A percentile compares a stretch with the other conserved stretches of the same genome.
phyloP scores from a whole-genome alignment of 305 asterid species.

The Fraxinus greggii region DNA sequence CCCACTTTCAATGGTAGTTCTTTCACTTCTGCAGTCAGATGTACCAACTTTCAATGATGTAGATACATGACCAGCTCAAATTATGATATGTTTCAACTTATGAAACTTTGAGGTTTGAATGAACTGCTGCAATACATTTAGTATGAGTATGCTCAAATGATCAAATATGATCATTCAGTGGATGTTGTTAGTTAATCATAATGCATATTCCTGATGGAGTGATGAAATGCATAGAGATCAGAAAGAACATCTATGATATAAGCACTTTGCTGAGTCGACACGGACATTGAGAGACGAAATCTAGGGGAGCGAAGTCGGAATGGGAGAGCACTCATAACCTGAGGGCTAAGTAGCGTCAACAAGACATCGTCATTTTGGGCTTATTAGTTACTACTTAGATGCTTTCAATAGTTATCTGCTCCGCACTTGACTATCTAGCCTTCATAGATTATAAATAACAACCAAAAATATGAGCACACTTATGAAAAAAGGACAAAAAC shows the following conservation, averaged over 20 bases:
- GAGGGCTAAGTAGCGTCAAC: too few species aligned
- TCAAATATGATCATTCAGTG: not conserved
- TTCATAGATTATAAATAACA: not conserved
- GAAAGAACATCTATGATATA: not conserved
- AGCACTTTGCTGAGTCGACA: not conserved
- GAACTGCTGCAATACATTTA: not conserved
- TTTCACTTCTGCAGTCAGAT: slow-evolving; percentile 31
- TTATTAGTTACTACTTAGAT: too few species aligned
- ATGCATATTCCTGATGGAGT: not conserved
- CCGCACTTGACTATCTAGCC: not conserved
- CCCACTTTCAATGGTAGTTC: slow-evolving; percentile 48
- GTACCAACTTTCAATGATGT: slow-evolving; percentile 23
- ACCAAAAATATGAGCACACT: not conserved
- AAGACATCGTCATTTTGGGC: too few species aligned
- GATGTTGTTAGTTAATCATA: not conserved
- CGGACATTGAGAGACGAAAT: not conserved
- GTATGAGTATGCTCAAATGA: not conserved
- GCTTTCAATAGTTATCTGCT: not conserved
- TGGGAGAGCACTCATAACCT: not conserved
- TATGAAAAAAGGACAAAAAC: not conserved
- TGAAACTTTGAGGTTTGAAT: not conserved
- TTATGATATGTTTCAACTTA: not conserved
- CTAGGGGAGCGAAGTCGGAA: not conserved
- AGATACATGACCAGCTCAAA: not conserved
- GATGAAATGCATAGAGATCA: not conserved